Percentiles rank a stretch among this genome's conserved stretches.
Conservation (phyloP, 2,329 filamentous ascomycete genomes). For the Colletotrichum gigasporum region DNA sequence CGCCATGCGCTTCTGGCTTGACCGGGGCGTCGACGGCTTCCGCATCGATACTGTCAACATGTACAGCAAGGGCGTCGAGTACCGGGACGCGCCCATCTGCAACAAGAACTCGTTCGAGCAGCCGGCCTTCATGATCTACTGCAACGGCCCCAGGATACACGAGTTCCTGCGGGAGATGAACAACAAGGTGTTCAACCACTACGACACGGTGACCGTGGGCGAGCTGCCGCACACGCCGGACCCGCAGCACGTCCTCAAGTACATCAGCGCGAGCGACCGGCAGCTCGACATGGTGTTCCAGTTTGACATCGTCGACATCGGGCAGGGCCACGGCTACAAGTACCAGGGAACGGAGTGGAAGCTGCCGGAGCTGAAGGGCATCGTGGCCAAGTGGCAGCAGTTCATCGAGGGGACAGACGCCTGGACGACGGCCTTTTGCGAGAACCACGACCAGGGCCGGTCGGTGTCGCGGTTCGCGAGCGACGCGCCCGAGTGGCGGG, state of each 20-base stretch:
- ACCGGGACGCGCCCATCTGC: constrained; percentile 66
- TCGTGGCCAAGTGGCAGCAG: constrained; percentile 59
- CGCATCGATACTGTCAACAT: constrained; percentile 80
- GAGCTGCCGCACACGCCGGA: constrained; percentile 73
- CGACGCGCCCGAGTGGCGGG: constrained; percentile 53
- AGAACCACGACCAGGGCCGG: constrained; percentile 70
- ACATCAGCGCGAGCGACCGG: constrained; percentile 65
- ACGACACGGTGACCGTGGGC: constrained; percentile 76
- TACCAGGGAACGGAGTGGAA: constrained; percentile 58
- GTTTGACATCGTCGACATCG: constrained; percentile 71
- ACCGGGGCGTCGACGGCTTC: constrained; percentile 77
- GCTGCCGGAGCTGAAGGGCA: constrained; percentile 57
- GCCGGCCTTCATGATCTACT: constrained; percentile 65
- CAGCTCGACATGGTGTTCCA: constrained; percentile 78
- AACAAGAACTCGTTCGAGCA: constrained; percentile 58
- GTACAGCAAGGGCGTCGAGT: constrained; percentile 70
- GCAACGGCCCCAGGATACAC: constrained; percentile 75
- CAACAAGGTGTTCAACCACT: constrained; percentile 61
- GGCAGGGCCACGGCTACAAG: constrained; percentile 59
- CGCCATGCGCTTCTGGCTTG: constrained; percentile 82
- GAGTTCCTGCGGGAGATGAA: constrained; percentile 76
- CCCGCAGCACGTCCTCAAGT: constrained; percentile 63
- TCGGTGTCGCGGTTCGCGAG: constrained; percentile 63
- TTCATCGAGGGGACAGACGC: constrained; percentile 62
- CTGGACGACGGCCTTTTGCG: constrained; percentile 68